Evolutionary conservation across 768 basidiomycete genomes (phyloP).

Genomic region (Trametes gibbosa): DNA sequence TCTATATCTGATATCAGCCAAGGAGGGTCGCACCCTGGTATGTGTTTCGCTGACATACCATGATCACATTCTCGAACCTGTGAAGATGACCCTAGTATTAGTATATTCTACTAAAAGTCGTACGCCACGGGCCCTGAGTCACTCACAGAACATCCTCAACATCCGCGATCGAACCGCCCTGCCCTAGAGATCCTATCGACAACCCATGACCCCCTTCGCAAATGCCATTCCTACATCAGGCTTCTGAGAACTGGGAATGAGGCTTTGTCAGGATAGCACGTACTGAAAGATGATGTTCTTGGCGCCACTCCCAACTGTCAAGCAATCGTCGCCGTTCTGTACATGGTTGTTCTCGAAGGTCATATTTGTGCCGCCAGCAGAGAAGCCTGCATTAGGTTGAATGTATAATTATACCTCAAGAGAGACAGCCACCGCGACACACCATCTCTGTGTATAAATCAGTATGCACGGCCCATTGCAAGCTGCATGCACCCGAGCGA

Average conservation of each 20-base stretch:
- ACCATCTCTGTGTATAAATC: neutral
- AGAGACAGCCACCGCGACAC: neutral
- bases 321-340: constrained; percentile 60
- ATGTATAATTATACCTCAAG: neutral
- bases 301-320: constrained; percentile 56
- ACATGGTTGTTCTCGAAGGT: constrained; percentile 59
- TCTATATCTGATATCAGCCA: constrained; percentile 30
- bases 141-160: constrained; percentile 57
- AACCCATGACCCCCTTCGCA: constrained; percentile 61
- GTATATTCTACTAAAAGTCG: no score
- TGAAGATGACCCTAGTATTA: neutral
- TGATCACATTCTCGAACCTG: constrained; percentile 30
- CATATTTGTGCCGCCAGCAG: constrained; percentile 53
- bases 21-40: neutral
- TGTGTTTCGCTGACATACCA: constrained; percentile 25
- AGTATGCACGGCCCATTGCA: no score
- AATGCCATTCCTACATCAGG: constrained; percentile 40
- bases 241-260: no score
- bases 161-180: constrained; percentile 44
- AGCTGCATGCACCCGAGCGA: no score
- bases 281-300: constrained; percentile 47
- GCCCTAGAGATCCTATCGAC: constrained; percentile 50
- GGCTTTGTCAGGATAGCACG: neutral
- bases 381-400: constrained; percentile 34
- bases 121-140: no score